Conservation (phyloP, 441 rosid species). For the Populus hybrid region DNA sequence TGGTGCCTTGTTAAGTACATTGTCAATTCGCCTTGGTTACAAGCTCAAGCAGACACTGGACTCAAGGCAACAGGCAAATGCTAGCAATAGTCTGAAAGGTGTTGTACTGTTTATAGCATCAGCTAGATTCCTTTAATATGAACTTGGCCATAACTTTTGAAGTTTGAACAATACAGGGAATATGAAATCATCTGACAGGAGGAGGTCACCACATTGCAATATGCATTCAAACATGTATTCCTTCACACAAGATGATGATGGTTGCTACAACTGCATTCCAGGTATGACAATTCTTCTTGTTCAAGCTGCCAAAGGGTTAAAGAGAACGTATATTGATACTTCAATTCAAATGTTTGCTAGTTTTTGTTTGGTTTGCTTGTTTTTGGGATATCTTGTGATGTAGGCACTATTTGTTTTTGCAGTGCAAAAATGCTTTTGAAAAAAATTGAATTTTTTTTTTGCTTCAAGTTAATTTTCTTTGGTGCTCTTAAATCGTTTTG, state of each 20-base stretch:
- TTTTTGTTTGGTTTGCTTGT: no score
- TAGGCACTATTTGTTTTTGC: no score
- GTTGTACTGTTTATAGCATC: slow-evolving; percentile 1
- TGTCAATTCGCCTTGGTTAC: slow-evolving; percentile 82
- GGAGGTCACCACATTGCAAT: slow-evolving; percentile 42
- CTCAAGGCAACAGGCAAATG: slow-evolving; percentile 46
- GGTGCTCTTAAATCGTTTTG: no score
- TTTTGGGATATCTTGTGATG: not conserved
- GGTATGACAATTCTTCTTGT: slow-evolving; percentile 39
- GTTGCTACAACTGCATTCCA: slow-evolving; percentile 60
- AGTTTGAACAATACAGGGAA: slow-evolving; percentile 44
- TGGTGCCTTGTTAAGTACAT: slow-evolving; percentile 85
- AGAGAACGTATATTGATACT: not conserved
- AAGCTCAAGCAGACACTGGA: slow-evolving; percentile 75
- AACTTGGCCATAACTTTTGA: slow-evolving; percentile 11
- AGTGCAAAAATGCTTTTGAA: no score
- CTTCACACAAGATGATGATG: slow-evolving; percentile 53
- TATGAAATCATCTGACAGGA: slow-evolving; percentile 43
- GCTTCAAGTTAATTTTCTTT: no score
- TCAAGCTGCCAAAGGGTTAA: slow-evolving; percentile 1
- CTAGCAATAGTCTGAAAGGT: slow-evolving; percentile 42
- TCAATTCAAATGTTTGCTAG: not conserved
- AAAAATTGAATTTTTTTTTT: no score
- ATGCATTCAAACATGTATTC: slow-evolving; percentile 53
- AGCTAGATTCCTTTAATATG: slow-evolving; percentile 1